Percentiles rank a stretch among this genome's conserved stretches.
Evolutionary conservation across 1,284 basidiomycete genomes (phyloP).

Genomic region (Trichosporon inkin): DNA sequence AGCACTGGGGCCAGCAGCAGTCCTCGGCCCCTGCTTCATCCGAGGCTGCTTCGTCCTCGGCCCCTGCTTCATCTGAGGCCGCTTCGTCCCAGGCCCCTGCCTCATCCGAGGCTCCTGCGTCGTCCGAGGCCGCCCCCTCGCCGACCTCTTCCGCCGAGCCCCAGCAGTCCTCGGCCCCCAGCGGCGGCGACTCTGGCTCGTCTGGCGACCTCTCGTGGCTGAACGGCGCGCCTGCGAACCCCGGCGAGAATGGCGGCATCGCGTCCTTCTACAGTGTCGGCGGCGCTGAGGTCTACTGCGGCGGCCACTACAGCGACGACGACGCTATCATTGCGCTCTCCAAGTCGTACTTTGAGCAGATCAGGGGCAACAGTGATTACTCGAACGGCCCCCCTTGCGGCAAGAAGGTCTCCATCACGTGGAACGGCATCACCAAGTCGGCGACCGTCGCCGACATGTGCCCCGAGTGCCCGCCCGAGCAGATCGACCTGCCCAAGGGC

Average conservation of each 20-base stretch:
- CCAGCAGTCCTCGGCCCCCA: background rate
- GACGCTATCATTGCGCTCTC: constrained; percentile 50
- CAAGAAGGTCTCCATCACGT: constrained; percentile 61
- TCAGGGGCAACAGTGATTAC: constrained; percentile 52
- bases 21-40: background rate
- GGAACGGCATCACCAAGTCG: constrained; percentile 58
- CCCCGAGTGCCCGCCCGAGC: constrained; percentile 53
- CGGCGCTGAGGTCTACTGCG: background rate
- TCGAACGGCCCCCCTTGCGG: constrained; percentile 55
- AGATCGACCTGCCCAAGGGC: constrained; percentile 69
- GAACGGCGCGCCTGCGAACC: background rate
- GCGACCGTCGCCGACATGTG: constrained; percentile 65
- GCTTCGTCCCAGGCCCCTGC: background rate
- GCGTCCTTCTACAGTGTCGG: background rate
- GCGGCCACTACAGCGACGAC: background rate
- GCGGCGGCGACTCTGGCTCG: background rate
- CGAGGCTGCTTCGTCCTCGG: background rate
- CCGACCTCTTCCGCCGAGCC: background rate
- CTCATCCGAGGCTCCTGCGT: background rate
- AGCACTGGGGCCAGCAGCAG: background rate
- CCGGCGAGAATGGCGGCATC: background rate
- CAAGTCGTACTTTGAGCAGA: constrained; percentile 26
- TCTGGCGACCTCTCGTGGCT: constrained; percentile 1
- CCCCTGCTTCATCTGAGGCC: background rate
- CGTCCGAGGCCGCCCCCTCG: background rate